Conservation (phyloP, 352 stramenopile genomes). For the Phytopythium oedochilum region DNA sequence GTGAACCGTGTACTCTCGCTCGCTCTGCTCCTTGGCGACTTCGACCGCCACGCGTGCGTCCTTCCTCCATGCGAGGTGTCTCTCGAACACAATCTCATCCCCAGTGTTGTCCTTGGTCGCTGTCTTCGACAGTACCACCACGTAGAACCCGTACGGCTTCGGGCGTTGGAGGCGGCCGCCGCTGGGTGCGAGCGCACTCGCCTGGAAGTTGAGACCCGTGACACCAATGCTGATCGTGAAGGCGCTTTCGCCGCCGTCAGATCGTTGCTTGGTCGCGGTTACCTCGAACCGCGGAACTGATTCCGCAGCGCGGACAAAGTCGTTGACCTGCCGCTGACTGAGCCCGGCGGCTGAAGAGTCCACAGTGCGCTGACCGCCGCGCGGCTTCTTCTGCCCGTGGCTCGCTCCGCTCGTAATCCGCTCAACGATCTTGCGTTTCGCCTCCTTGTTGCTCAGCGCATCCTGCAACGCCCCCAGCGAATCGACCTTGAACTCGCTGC, state of each 20-base stretch:
- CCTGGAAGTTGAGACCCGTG: constrained; percentile 22
- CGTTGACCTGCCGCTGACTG: constrained; percentile 35
- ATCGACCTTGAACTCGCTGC: constrained; percentile 19
- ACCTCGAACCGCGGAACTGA: constrained; percentile 38
- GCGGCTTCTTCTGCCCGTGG: constrained; percentile 3
- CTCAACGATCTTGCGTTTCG: constrained; percentile 30
- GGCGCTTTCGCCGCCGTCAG: constrained; percentile 4
- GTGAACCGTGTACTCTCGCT: constrained; percentile 23
- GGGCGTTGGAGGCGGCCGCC: constrained; percentile 47
- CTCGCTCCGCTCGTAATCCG: constrained; percentile 16
- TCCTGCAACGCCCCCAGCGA: constrained; percentile 30
- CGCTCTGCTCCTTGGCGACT: constrained; percentile 6
- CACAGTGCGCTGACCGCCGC: neutral
- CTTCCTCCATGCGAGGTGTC: constrained; percentile 53
- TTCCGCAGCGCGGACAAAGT: constrained; percentile 39
- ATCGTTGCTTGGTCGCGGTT: constrained; percentile 15
- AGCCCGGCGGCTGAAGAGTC: neutral
- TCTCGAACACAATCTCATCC: constrained; percentile 43
- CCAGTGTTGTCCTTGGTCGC: constrained; percentile 2
- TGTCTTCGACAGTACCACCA: constrained; percentile 35
- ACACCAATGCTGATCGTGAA: constrained; percentile 32
- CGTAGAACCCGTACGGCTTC: constrained; percentile 69
- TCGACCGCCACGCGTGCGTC: constrained; percentile 28
- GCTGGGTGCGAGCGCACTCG: constrained; percentile 26
- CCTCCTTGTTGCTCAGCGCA: constrained; percentile 17